Evolutionary conservation across 371 early-diverging fungal species (phyloP), one percentile per base, ranked within the genome.

Genomic region (Mucor saturninus): DNA sequence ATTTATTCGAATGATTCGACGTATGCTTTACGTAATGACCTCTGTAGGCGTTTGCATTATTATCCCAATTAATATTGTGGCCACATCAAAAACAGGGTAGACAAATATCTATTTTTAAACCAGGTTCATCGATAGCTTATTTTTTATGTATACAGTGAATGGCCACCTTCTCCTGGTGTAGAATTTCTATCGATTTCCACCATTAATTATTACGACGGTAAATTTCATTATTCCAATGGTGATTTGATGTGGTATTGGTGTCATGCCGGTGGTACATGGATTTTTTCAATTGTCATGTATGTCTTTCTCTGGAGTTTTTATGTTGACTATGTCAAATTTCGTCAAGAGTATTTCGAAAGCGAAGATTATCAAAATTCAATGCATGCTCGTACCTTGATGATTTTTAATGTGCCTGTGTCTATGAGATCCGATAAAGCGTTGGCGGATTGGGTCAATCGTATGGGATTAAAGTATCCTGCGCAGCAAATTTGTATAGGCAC

Each of bases 401-500:
- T 93, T 21, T 86, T 89, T 5, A 85, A 91, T 43, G 75, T 93
- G 4, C 91, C 92, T 0, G 61, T 75, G 0, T 72, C 77, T 5
- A 65, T 93, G 62, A 89, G 86, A 59, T 79, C 72, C 32, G 86
- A 89, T 39, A 65, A 72, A 13, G 79, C 77, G 6, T 71, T 95
- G 43, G 59, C 62, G 15, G 53, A 69, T 3, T 92, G 84, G 76
- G 72, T 92, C 61, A 43, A 67, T 26, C 68, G 69, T 6, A 72
- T 85, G 49, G 68, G 76, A 2, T 59, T 83, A n/a, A 65, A 67
- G 28, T 73, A 79, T n/a, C 76, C 77, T 9, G 77, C 85, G 11
- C 74, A 80, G 14, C 88, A 90, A 68, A 87, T 83, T 0, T 76
- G 87, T 40, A 82, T 93, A 43, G 94, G 92, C 50, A 80, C 93